Evolutionary conservation across 2,329 filamentous ascomycete species (phyloP).

Genomic region (Trichoderma arundinaceum): DNA sequence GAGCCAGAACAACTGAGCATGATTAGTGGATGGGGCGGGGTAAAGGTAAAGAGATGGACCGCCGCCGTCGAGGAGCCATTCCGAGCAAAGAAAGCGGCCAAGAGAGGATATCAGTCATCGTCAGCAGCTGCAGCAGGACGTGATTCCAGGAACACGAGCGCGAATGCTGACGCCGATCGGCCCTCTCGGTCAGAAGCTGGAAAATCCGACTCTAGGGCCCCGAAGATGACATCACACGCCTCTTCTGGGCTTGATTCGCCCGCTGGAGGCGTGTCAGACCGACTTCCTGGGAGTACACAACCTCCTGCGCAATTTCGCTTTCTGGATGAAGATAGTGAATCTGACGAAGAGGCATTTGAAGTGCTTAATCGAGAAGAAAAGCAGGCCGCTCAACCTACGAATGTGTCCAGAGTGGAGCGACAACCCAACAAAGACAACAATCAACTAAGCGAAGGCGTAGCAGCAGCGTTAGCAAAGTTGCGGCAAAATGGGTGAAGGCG

Average conservation of each 20-base stretch:
- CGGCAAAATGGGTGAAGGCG: conserved; percentile 46
- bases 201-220: conserved; percentile 48
- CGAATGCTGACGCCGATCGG: conserved; percentile 31
- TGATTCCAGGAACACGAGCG: neutral
- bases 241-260: conserved; percentile 18
- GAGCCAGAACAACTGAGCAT: conserved; percentile 81
- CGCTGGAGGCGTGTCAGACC: conserved; percentile 2
- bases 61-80: conserved; percentile 85
- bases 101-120: conserved; percentile 37
- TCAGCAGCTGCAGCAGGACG: conserved; percentile 3
- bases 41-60: conserved; percentile 89
- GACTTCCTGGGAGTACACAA: neutral
- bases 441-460: conserved; percentile 61
- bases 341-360: conserved; percentile 48
- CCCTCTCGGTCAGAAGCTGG: conserved; percentile 47
- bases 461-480: conserved; percentile 65
- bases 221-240: conserved; percentile 46
- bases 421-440: conserved; percentile 39
- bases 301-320: conserved; percentile 46
- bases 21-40: conserved; percentile 93
- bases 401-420: conserved; percentile 35
- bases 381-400: conserved; percentile 43
- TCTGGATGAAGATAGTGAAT: conserved; percentile 52
- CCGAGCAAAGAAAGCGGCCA: conserved; percentile 73
- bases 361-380: conserved; percentile 55